Evolutionary conservation across 495 filamentous ascomycete genomes (phyloP).

Genomic region (Pyrenula massariospora): DNA sequence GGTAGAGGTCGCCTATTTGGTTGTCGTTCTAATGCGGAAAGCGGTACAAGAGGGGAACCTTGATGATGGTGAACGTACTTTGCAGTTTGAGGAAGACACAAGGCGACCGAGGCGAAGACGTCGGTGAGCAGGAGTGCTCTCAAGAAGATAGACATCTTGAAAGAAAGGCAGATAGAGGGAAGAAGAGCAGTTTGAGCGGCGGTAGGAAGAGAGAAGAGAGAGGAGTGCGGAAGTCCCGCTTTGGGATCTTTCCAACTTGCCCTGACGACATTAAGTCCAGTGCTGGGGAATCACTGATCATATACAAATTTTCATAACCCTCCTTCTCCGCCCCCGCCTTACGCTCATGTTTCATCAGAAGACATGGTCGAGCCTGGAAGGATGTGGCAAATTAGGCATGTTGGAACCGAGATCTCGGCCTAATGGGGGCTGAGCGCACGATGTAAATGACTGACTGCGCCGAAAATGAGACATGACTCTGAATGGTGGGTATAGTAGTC

Average conservation of each 20-base stretch:
- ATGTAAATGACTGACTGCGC: not conserved
- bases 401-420: not conserved
- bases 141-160: not conserved
- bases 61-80: not conserved
- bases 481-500: not conserved
- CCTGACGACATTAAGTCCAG: not conserved
- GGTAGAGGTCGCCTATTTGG: not conserved
- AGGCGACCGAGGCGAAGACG: not conserved
- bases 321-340: not conserved
- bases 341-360: not conserved
- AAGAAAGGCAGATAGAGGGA: not conserved
- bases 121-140: not conserved
- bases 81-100: not conserved
- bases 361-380: not conserved
- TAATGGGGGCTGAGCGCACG: not conserved
- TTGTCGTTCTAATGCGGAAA: not conserved
- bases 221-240: not conserved
- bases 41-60: not conserved
- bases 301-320: not conserved
- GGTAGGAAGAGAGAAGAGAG: not conserved
- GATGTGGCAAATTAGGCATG: not conserved
- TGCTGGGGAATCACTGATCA: not conserved
- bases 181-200: not conserved
- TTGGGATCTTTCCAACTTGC: not conserved
- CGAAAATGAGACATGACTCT: not conserved